These are phyloP conservation scores for Penicillium oxalicum DNA, from an alignment of 2,329 filamentous ascomycete species.

Conservation along the genomic window DNA sequence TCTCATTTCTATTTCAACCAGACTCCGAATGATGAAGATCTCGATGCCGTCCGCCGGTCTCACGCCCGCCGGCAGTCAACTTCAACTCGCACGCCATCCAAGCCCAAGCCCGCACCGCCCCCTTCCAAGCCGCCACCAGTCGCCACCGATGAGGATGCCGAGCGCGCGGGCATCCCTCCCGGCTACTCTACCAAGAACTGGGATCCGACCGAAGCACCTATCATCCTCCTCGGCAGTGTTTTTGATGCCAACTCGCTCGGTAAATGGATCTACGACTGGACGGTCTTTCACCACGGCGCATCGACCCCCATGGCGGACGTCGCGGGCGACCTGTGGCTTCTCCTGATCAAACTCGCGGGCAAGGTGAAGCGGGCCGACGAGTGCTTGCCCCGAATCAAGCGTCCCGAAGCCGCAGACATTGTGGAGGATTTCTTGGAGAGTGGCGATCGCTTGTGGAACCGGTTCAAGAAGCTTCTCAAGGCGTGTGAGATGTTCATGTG, in stretches of 20 bases:
- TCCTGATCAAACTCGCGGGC: conserved; percentile 86
- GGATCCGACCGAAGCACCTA: conserved; percentile 90
- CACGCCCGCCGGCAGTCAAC: conserved; percentile 52
- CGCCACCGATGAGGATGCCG: conserved; percentile 62
- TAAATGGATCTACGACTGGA: conserved; percentile 99
- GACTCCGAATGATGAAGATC: conserved; percentile 53
- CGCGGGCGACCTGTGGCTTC: conserved; percentile 89
- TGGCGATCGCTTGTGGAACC: conserved; percentile 78
- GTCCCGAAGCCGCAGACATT: conserved; percentile 67
- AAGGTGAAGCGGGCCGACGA: conserved; percentile 91
- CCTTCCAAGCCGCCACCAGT: conserved; percentile 38
- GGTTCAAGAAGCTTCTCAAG: conserved; percentile 81
- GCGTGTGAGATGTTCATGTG: conserved; percentile 93
- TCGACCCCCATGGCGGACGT: conserved; percentile 80
- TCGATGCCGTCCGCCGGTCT: conserved; percentile 42
- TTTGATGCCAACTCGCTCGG: conserved; percentile 96
- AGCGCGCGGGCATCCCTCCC: conserved; percentile 64
- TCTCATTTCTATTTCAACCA: conserved; percentile 49
- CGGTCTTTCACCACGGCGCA: conserved; percentile 79
- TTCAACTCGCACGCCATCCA: conserved; percentile 41
- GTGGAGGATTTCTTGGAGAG: conserved; percentile 86
- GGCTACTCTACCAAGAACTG: conserved; percentile 98
- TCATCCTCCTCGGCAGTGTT: conserved; percentile 88
- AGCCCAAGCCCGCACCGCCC: conserved; percentile 35
- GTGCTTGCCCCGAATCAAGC: conserved; percentile 64